A percentile compares a stretch with the other conserved stretches of the same genome.
These are phyloP conservation scores for rapeseed (Brassica napus) DNA, from an alignment of 345 rosid species.

Conservation along the genomic window Da-Ae NC_063440.1:27253001-27253500, in stretches of 20 bases:
- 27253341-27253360: not conserved
- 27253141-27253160: not conserved
- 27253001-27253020: not conserved
- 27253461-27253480: too few species aligned
- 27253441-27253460: too few species aligned
- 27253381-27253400: not conserved
- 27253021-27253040: not conserved
- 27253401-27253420: not conserved
- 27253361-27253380: too few species aligned
- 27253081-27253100: conserved; percentile 5
- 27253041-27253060: conserved; percentile 16
- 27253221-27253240: not conserved
- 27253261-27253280: not conserved
- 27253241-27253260: not conserved
- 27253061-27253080: not conserved
- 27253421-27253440: not conserved
- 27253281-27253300: not conserved
- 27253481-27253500: not conserved
- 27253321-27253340: not conserved
- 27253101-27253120: conserved; percentile 1
- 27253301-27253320: not conserved
- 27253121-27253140: conserved; percentile 5
- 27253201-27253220: not conserved
- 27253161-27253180: not conserved
- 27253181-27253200: not conserved